phyloP scores from a whole-genome alignment of 306 rosid genomes.

The Prunus fruticosa region DNA sequence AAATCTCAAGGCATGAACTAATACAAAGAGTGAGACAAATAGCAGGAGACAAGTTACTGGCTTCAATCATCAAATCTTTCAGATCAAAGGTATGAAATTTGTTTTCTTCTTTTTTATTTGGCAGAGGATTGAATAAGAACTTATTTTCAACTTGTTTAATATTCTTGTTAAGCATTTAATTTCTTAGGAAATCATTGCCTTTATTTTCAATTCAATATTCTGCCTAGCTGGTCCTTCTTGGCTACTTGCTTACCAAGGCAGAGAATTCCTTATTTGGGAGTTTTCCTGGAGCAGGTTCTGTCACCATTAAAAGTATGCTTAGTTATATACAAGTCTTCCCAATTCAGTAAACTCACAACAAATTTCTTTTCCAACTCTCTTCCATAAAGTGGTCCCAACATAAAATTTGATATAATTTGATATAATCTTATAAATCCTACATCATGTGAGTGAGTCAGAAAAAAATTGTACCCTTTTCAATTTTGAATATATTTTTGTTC shows the following conservation, averaged over 20 bases:
- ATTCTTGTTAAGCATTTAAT: background rate
- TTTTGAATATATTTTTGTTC: background rate
- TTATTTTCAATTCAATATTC: background rate
- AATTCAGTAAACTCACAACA: background rate
- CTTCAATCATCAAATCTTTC: conserved; percentile 54
- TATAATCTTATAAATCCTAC: background rate
- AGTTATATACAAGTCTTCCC: no score
- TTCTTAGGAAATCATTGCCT: background rate
- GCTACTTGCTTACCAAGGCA: background rate
- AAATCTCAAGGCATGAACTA: conserved; percentile 55
- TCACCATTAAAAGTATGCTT: no score
- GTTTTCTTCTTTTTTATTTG: background rate
- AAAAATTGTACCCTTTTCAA: background rate
- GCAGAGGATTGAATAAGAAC: background rate
- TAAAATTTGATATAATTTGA: background rate
- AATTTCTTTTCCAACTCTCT: background rate
- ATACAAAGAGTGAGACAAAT: conserved; percentile 53
- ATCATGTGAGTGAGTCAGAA: background rate
- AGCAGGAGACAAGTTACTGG: conserved; percentile 72
- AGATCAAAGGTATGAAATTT: conserved; percentile 44
- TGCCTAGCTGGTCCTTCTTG: background rate
- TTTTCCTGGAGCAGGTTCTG: background rate
- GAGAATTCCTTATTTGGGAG: background rate
- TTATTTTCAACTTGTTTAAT: no score
- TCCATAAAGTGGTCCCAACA: background rate